Evolutionary conservation across 2,329 filamentous ascomycete genomes (phyloP).

Genomic region (Sclerotiophoma versabilis): DNA sequence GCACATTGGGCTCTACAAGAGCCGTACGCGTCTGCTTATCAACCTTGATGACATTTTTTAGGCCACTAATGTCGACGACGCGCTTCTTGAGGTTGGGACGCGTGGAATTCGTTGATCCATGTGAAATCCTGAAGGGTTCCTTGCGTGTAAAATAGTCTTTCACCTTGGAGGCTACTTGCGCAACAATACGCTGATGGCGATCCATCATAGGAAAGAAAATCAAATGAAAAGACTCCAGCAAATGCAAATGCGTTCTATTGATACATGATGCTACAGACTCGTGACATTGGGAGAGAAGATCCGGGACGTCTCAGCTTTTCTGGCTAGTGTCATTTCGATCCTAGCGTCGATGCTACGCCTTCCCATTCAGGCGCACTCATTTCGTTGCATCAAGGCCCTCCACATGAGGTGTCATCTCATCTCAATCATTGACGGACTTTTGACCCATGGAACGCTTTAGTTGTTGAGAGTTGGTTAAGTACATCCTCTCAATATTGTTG

Average conservation of each 20-base stretch:
- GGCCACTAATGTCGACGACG: conserved; percentile 70
- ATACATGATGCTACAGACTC: conserved; percentile 24
- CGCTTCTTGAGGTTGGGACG: conserved; percentile 57
- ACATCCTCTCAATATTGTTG: not conserved
- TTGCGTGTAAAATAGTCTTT: conserved; percentile 59
- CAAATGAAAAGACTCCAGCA: conserved; percentile 11
- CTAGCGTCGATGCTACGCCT: not conserved
- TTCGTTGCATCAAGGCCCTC: not conserved
- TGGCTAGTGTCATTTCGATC: conserved; percentile 13
- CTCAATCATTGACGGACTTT: not conserved
- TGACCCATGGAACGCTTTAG: not conserved
- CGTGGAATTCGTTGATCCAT: conserved; percentile 80
- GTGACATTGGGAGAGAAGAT: conserved; percentile 3
- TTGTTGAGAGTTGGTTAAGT: too few relatives aligned
- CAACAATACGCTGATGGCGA: conserved; percentile 54
- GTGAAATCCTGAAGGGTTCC: conserved; percentile 75
- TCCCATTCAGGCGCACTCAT: not conserved
- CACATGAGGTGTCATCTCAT: not conserved
- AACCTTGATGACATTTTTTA: conserved; percentile 69
- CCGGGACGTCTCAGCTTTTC: conserved; percentile 20
- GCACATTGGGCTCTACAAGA: conserved; percentile 73
- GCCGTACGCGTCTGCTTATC: conserved; percentile 62
- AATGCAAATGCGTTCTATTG: conserved; percentile 23
- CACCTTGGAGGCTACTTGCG: conserved; percentile 56
- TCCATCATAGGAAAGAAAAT: conserved; percentile 38